phyloP scores from a whole-genome alignment of 176 grass and related monocot species.

The Microstegium vimineum region DNA sequence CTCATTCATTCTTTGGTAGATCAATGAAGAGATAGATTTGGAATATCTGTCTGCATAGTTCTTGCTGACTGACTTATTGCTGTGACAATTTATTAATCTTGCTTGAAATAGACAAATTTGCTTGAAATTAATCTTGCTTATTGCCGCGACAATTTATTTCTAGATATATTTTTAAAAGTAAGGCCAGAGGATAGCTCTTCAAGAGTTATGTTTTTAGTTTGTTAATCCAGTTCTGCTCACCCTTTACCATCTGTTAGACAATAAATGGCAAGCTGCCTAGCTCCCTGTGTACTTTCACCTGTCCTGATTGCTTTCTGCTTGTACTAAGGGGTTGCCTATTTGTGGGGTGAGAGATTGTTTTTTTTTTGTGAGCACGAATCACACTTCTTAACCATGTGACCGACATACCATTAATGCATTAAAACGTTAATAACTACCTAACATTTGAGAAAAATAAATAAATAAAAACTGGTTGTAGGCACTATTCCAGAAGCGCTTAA shows the following conservation, averaged over 20 bases:
- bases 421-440: neutral
- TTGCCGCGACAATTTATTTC: neutral
- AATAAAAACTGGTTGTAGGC: neutral
- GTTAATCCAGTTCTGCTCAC: neutral
- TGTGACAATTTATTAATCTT: no score
- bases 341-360: neutral
- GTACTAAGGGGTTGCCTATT: neutral
- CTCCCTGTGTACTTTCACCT: neutral
- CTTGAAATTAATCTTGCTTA: neutral
- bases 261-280: neutral
- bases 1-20: constrained; percentile 1
- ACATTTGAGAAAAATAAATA: neutral
- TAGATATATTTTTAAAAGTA: neutral
- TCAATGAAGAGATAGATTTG: neutral
- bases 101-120: no score
- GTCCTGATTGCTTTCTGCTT: neutral
- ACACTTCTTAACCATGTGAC: neutral
- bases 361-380: neutral
- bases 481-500: neutral
- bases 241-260: neutral
- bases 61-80: neutral
- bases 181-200: neutral
- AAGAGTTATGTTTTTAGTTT: neutral
- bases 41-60: neutral
- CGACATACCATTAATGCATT: neutral